Evolutionary conservation across 2,329 filamentous ascomycete genomes (phyloP).

Genomic region (Trichoderma sp.): DNA sequence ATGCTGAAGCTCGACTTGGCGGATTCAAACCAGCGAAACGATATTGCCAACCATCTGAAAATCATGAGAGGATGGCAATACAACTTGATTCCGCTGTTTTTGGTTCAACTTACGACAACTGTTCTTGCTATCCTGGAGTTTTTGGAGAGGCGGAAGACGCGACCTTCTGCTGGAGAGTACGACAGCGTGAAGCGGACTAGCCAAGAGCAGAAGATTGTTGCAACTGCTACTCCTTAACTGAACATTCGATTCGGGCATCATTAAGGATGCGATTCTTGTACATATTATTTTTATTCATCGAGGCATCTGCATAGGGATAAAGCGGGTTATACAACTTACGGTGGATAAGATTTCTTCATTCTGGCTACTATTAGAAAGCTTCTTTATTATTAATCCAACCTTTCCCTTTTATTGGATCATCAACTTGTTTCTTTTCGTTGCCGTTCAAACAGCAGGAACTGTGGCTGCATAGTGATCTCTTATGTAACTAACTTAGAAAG

Average conservation of each 20-base stretch:
- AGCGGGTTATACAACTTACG: not conserved
- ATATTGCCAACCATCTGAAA: conserved; percentile 26
- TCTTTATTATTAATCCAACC: not conserved
- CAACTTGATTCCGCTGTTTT: conserved; percentile 31
- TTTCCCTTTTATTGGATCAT: not conserved
- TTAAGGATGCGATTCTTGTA: not conserved
- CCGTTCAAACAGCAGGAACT: not conserved
- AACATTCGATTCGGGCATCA: not conserved
- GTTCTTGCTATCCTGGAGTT: conserved; percentile 26
- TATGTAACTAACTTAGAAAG: not conserved
- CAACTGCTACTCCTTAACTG: not conserved
- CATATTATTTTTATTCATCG: not conserved
- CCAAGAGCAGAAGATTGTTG: not conserved
- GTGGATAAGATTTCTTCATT: not conserved
- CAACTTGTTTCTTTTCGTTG: not conserved
- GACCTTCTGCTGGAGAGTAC: not conserved
- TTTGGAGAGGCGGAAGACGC: conserved; percentile 19
- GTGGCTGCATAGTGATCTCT: not conserved
- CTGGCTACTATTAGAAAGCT: not conserved
- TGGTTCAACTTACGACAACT: conserved; percentile 28
- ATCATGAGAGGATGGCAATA: conserved; percentile 31
- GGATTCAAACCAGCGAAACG: conserved; percentile 18
- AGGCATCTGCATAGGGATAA: not conserved
- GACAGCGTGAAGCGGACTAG: conserved; percentile 10
- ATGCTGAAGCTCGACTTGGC: conserved; percentile 26